Evolutionary conservation across 2,329 filamentous ascomycete genomes (phyloP).

Genomic region (Trichoderma semiorbis): DNA sequence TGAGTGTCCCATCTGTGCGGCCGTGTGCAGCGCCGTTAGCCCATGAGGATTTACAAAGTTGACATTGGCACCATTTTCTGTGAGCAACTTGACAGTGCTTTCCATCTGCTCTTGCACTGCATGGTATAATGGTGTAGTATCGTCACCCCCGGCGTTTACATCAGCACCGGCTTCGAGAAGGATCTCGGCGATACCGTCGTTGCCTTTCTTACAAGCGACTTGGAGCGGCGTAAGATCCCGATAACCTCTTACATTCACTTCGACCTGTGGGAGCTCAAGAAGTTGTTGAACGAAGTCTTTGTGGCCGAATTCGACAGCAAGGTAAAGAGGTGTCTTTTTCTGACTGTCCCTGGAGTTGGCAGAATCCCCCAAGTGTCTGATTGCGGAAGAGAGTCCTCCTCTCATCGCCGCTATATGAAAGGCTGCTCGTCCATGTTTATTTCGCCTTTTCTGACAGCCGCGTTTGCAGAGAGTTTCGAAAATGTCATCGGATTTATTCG

Average conservation of each 20-base stretch:
- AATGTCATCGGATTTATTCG: not conserved
- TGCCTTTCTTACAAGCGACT: not conserved
- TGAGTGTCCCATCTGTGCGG: not conserved
- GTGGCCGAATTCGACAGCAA: not conserved
- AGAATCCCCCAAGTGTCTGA: not conserved
- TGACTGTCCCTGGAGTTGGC: not conserved
- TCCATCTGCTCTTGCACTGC: not conserved
- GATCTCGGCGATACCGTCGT: not conserved
- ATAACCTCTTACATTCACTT: not conserved
- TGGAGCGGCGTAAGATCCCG: not conserved
- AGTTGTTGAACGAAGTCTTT: not conserved
- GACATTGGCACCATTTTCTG: not conserved
- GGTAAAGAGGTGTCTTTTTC: not conserved
- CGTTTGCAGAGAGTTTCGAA: not conserved
- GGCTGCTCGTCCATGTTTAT: not conserved
- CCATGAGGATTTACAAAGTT: not conserved
- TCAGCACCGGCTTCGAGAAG: not conserved
- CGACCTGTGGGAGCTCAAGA: not conserved
- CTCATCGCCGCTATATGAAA: not conserved
- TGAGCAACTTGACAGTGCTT: not conserved
- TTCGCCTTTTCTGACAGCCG: not conserved
- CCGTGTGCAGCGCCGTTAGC: not conserved
- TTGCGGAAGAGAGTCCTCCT: not conserved
- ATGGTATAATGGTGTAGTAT: too few relatives aligned
- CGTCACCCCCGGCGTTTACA: too few relatives aligned